A percentile compares a stretch with the other conserved stretches of the same genome.
phyloP scores from a whole-genome alignment of 768 basidiomycete species.

The Tulasnella sp. region DNA sequence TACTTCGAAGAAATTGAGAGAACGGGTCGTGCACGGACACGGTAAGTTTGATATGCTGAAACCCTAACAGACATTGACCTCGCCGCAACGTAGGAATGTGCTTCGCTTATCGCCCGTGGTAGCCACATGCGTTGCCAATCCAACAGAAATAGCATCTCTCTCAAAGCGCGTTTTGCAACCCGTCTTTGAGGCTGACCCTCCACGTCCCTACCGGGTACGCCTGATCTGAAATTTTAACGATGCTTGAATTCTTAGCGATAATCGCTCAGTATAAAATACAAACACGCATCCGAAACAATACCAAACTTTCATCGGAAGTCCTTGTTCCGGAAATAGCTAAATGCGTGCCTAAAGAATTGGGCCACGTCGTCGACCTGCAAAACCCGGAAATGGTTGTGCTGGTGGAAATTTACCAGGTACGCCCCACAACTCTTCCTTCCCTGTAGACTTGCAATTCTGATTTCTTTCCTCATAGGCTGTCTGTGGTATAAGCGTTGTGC shows the following conservation, averaged over 20 bases:
- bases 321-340: conserved; percentile 71
- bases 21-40: conserved; percentile 67
- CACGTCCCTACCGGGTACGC: conserved; percentile 51
- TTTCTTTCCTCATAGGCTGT: conserved; percentile 56
- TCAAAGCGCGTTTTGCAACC: conserved; percentile 58
- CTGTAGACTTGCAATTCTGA: not conserved
- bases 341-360: conserved; percentile 60
- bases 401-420: conserved; percentile 82
- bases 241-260: not conserved
- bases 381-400: conserved; percentile 74
- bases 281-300: conserved; percentile 73
- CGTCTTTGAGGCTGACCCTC: conserved; percentile 53
- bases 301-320: conserved; percentile 59
- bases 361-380: conserved; percentile 68
- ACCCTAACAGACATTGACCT: not conserved
- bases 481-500: conserved; percentile 74
- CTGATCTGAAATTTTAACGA: conserved; percentile 5
- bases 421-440: conserved; percentile 23
- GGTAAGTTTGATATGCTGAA: conserved; percentile 48
- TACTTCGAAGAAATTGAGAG: conserved; percentile 64
- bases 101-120: conserved; percentile 75
- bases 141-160: conserved; percentile 67
- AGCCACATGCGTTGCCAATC: conserved; percentile 66
- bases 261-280: conserved; percentile 76
- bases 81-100: conserved; percentile 53